Base-by-base conservation (phyloP, 225 moss, liverwort and hornwort species). In the Takakia lepidozioides region DNA sequence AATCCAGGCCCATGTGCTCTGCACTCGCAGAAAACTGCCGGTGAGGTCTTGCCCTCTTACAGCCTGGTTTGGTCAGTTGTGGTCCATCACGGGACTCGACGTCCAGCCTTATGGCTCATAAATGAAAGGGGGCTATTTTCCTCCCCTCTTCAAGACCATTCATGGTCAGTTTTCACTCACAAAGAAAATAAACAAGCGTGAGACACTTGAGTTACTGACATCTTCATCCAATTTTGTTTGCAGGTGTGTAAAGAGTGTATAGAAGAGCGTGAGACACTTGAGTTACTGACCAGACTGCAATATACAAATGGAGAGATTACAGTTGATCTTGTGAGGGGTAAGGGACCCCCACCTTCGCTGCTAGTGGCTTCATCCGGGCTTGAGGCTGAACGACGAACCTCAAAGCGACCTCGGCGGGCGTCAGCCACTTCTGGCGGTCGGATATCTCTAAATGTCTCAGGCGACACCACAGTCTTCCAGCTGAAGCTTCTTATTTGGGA, bases 401-500 rank as follows among this genome's bases (percentile, higher is more conserved):
- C 95, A 1, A 98, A 98, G 58, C 68, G 95, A 73, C 84, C 91
- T 57, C 70, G 95, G 43, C 82, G 95, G 48, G 82, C 84, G 40
- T 90, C 95, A 39, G 82, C 85, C 21, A 75, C 80, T 41, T 87
- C 95, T 42, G 78, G 82, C 47, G 95, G 87, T 56, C 80, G 95
- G 26, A 80, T 91, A 55, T 75, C 71, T 41, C 57, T 98, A 27
- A 91, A 67, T 45, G 95, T 98, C 54, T 98, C 95, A 25, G 90
- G 90, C 27, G 91, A 91, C 44, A 98, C 95, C 5, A 87, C 90
- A 15, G 65, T 98, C 36, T 87, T 90, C 55, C 90, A 91, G 58
- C 65, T 98, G 68, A 98, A 98, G 71, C 77, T 98, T 57, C 95
- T 90, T 69, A 90, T 98, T 43, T 98, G 95, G 95, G 95, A 98